Evolutionary conservation across 2,329 filamentous ascomycete genomes (phyloP), one percentile per base, ranked within the genome.

Genomic region (Botryotinia convoluta): DNA sequence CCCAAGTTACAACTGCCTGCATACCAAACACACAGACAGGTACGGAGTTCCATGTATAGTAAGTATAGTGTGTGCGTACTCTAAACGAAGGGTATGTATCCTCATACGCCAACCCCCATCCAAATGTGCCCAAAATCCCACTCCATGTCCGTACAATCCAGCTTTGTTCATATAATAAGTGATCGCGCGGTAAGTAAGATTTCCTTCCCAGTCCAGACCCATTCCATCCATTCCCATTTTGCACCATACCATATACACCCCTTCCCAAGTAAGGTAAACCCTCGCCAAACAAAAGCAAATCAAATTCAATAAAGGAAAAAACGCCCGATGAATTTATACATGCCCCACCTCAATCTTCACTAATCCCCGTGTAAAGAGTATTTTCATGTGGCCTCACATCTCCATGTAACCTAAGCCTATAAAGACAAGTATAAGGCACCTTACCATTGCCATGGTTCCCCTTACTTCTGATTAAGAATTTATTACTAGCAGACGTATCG

Each of bases 341-440:
- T 44, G 18, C 37, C 4, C 22, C 10, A 1, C 22, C 26, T 42
- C n/a, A 69, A 64, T 45, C 29, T 57, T n/a, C 60, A 29, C 26
- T 10, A 68, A 32, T 32, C 51, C 51, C 51, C n/a, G 61, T 22
- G 44, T 29, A 61, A 20, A 45, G 29, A 32, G 18, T 16, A 16
- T 57, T 35, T 10, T 59, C 39, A 37, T 48, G 54, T n/a, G 39
- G 48, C 16, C 48, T 37, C 10, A 72, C 71, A 4, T 78, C 74
- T 7, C 85, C 90, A 79, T 88, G 91, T 62, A 92, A 74, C 72
- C 86, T 83, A n/a, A 91, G 81, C 1, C 90, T 84, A 81, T 92
- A 92, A 77, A 92, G 87, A 79, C 90, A 92, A 5, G 90, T 92
- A 78, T 90, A 89, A 64, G 88, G 74, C 2, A 79, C 76, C 1